These are phyloP conservation scores for Syncephalastrum contaminatum DNA, from an alignment of 371 early-diverging fungal genomes.

Conservation along the genomic window DNA sequence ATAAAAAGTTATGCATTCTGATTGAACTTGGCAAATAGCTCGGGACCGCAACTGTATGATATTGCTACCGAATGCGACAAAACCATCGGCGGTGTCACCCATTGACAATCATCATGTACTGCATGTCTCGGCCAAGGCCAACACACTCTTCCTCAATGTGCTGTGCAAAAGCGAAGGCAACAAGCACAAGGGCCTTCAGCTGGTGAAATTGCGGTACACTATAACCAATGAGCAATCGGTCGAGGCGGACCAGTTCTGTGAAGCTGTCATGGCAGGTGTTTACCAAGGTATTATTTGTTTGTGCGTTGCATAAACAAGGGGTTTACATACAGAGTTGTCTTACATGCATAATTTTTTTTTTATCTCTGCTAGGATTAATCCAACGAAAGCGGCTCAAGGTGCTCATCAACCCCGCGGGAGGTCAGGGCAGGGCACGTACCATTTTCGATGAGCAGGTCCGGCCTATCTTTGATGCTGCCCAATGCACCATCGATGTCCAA, in stretches of 20 bases:
- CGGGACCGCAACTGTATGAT: too few relatives aligned
- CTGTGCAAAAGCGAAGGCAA: too few relatives aligned
- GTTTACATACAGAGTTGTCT: neutral
- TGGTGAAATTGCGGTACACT: too few relatives aligned
- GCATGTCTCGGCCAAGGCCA: too few relatives aligned
- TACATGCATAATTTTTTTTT: neutral
- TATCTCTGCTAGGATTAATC: conserved; percentile 20
- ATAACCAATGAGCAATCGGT: too few relatives aligned
- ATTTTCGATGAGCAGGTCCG: conserved; percentile 58
- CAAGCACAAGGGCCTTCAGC: too few relatives aligned
- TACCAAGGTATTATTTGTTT: conserved; percentile 25
- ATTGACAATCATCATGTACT: too few relatives aligned
- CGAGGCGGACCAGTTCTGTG: conserved; percentile 30
- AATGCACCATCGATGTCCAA: conserved; percentile 54
- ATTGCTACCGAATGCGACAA: too few relatives aligned
- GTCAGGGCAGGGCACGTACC: conserved; percentile 62
- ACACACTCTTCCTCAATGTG: too few relatives aligned
- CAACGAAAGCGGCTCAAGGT: conserved; percentile 48
- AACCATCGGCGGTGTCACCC: too few relatives aligned
- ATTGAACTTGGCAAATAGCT: too few relatives aligned
- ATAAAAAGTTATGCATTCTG: too few relatives aligned
- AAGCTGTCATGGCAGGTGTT: conserved; percentile 22
- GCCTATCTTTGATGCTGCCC: conserved; percentile 68
- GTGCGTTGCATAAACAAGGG: neutral
- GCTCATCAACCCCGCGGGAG: conserved; percentile 77